These are phyloP conservation scores for Rutstroemia sp. DNA, from an alignment of 2,329 filamentous ascomycete species.

Conservation along the genomic window DNA sequence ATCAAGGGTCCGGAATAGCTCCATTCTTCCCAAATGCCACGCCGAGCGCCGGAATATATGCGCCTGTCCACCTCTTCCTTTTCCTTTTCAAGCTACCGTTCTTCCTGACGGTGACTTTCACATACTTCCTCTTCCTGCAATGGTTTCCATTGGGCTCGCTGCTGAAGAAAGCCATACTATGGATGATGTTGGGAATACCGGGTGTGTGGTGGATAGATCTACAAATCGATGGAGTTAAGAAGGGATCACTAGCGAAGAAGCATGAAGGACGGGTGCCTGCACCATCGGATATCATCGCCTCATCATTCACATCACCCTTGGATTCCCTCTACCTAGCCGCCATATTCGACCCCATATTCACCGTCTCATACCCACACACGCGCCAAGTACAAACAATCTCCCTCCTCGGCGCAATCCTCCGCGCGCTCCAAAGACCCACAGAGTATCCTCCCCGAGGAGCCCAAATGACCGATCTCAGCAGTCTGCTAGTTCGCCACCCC, in stretches of 20 bases:
- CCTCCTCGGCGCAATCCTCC: slow-evolving; percentile 65
- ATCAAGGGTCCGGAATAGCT: slow-evolving; percentile 82
- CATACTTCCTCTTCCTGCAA: slow-evolving; percentile 77
- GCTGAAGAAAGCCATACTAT: slow-evolving; percentile 76
- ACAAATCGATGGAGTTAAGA: slow-evolving; percentile 94
- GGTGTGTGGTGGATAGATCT: slow-evolving; percentile 98
- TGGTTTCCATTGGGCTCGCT: slow-evolving; percentile 66
- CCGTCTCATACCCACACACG: slow-evolving; percentile 69
- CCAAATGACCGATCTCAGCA: slow-evolving; percentile 51
- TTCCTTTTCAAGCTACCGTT: slow-evolving; percentile 77
- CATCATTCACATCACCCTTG: slow-evolving; percentile 85
- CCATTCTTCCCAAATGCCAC: slow-evolving; percentile 83
- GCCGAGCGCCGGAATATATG: slow-evolving; percentile 53
- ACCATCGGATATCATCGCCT: slow-evolving; percentile 74
- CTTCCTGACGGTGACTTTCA: slow-evolving; percentile 56
- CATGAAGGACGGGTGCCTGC: slow-evolving; percentile 68
- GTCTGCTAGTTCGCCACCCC: slow-evolving; percentile 61
- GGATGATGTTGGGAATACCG: slow-evolving; percentile 79
- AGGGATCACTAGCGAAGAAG: slow-evolving; percentile 75
- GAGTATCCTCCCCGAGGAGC: slow-evolving; percentile 38
- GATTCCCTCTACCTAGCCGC: slow-evolving; percentile 91
- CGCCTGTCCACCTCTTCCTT: slow-evolving; percentile 60
- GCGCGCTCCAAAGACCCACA: slow-evolving; percentile 58
- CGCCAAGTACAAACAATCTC: slow-evolving; percentile 69
- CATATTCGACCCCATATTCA: slow-evolving; percentile 95